Base-by-base conservation (phyloP, 164 flowering plant genomes). In the Cinnamomum chago region DNA sequence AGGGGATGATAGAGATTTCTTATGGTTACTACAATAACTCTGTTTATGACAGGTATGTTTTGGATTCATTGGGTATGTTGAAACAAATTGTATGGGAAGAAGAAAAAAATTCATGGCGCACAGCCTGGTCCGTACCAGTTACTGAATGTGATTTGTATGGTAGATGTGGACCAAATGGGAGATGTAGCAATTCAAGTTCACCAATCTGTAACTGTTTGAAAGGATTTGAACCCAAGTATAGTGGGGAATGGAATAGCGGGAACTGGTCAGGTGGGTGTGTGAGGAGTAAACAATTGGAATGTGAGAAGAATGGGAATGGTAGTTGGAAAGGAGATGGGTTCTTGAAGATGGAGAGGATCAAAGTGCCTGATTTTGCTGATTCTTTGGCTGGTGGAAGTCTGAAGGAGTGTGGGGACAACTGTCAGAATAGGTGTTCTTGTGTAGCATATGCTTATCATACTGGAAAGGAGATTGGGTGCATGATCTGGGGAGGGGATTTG, bases 211-310 rank as follows among this genome's bases (percentile, higher is more conserved):
- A 60, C 27, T 77, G 79, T 77, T 47, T 72, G 67, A 5, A 33
- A 40, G 79, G 79, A 18, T 77, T 72, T 50, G 50, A 58, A 28
- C 75, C 79, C 40, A 77, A 67, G 60, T 58, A 20, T 6, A 24
- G 3, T 17, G 30, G 25, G 2, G 75, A 72, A 40, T 72, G 75
- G 79, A 58, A 27, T n/a, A 58, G 25, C 0, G 79, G 75, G 25
- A 67, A 76, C 50, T 72, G 75, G 75, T 23, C 72, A 33, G 68
- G 72, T 60, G 72, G 79, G 72, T 76, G 79, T 60, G 68, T 67
- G 62, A 76, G 79, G 68, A 67, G 72, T 58, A 72, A 58, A 11
- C 40, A 72, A 22, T 58, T 76, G 67, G 64, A 25, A 40, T 76
- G 79, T 72, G 60, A 66, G 27, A 73, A 51, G 47, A 70, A 76